Conservation (phyloP, 495 filamentous ascomycete genomes). For the Usnea hakonensis region DNA sequence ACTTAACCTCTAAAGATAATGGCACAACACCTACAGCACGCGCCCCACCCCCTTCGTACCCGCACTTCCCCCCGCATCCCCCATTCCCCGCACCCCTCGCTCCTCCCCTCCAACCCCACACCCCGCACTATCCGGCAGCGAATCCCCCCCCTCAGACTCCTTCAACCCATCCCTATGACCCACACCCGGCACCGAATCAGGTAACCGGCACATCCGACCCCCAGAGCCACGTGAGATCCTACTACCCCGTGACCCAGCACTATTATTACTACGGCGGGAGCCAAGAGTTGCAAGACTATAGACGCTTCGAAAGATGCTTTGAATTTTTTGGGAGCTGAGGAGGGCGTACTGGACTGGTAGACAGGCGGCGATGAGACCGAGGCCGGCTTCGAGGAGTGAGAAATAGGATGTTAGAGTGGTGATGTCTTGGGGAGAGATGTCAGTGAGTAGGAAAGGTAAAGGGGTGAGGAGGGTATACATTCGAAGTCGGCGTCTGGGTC, state of each 20-base stretch:
- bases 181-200: too few relatives aligned
- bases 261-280: too few relatives aligned
- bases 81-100: too few relatives aligned
- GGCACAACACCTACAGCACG: too few relatives aligned
- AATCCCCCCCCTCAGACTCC: too few relatives aligned
- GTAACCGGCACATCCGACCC: background rate
- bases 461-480: background rate
- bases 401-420: conserved; percentile 15
- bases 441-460: background rate
- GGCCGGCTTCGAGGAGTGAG: conserved; percentile 13
- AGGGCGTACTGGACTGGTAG: conserved; percentile 12
- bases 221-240: background rate
- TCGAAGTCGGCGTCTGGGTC: conserved; percentile 5
- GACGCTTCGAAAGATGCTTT: conserved; percentile 6
- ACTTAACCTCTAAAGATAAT: too few relatives aligned
- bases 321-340: conserved; percentile 10
- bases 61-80: too few relatives aligned
- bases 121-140: too few relatives aligned
- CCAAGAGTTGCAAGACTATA: conserved; percentile 10
- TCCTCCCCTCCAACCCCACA: too few relatives aligned
- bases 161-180: too few relatives aligned
- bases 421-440: conserved; percentile 5
- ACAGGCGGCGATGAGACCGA: conserved; percentile 6
- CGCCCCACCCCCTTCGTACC: too few relatives aligned
- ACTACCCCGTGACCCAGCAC: conserved; percentile 2